Percentiles rank a stretch among this genome's conserved stretches.
phyloP scores from a whole-genome alignment of 2,329 filamentous ascomycete genomes.

The Cordyceps tenuipes region DNA sequence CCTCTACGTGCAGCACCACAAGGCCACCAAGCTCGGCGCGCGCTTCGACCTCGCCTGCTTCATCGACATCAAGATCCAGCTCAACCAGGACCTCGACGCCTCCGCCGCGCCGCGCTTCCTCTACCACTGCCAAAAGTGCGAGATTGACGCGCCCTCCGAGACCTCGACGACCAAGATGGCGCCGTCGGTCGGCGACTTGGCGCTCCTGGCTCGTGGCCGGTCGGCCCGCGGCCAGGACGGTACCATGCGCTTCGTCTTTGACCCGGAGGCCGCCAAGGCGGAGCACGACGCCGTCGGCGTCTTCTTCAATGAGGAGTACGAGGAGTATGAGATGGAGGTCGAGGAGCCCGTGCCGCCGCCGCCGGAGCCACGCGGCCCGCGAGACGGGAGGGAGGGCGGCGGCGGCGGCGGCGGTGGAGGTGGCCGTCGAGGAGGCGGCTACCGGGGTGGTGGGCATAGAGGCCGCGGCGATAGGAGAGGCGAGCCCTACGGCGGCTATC shows the following conservation, averaged over 20 bases:
- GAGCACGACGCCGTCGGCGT: slow-evolving; percentile 61
- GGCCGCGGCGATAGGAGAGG: slow-evolving; percentile 25
- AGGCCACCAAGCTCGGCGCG: slow-evolving; percentile 64
- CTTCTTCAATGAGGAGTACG: slow-evolving; percentile 66
- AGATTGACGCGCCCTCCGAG: slow-evolving; percentile 24
- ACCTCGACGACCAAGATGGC: background rate
- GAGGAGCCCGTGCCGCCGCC: slow-evolving; percentile 49
- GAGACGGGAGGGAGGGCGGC: slow-evolving; percentile 15
- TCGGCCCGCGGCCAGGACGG: slow-evolving; percentile 48
- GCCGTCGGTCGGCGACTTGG: slow-evolving; percentile 14
- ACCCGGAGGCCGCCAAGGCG: slow-evolving; percentile 62
- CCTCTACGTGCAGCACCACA: slow-evolving; percentile 78
- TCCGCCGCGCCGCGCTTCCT: slow-evolving; percentile 56
- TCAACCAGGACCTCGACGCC: slow-evolving; percentile 72
- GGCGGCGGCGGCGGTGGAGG: slow-evolving; percentile 15
- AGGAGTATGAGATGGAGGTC: slow-evolving; percentile 70
- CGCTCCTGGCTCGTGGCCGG: slow-evolving; percentile 16
- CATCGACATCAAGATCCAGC: slow-evolving; percentile 74
- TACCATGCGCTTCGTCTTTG: slow-evolving; percentile 84
- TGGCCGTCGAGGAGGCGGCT: slow-evolving; percentile 10
- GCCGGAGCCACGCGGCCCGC: slow-evolving; percentile 12
- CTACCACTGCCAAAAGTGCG: slow-evolving; percentile 47
- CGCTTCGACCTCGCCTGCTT: slow-evolving; percentile 68
- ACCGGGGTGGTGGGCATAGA: slow-evolving; percentile 14
- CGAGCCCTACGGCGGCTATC: slow-evolving; percentile 26